These are phyloP conservation scores for Cornus suecica DNA, from an alignment of 148 eudicot species.

Conservation along the genomic window DNA sequence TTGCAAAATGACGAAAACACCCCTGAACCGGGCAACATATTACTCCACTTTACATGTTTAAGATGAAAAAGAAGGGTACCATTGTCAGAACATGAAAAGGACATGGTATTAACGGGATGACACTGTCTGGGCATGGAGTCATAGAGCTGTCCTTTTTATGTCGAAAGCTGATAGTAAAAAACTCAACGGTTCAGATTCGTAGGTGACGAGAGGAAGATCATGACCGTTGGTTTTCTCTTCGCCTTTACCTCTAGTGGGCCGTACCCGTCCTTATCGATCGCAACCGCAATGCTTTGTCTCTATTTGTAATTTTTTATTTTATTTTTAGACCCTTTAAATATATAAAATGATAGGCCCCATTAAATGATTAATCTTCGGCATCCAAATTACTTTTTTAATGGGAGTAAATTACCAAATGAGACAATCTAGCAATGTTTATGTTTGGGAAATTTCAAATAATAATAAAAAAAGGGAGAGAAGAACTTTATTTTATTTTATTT, in stretches of 20 bases:
- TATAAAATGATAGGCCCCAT: neutral
- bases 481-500: too few relatives aligned
- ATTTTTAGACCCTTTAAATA: too few relatives aligned
- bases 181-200: conserved; percentile 3
- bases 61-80: conserved; percentile 13
- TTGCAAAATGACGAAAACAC: neutral
- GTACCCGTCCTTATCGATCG: conserved; percentile 6
- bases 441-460: too few relatives aligned
- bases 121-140: conserved; percentile 32
- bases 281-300: neutral
- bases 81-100: conserved; percentile 27
- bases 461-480: too few relatives aligned
- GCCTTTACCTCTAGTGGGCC: neutral
- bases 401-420: too few relatives aligned
- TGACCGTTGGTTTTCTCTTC: neutral
- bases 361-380: too few relatives aligned
- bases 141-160: conserved; percentile 34
- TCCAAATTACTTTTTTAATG: too few relatives aligned
- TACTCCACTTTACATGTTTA: too few relatives aligned
- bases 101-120: conserved; percentile 34
- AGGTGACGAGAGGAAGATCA: neutral
- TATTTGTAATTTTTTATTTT: neutral
- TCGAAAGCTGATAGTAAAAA: conserved; percentile 21
- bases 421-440: too few relatives aligned
- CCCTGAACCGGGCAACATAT: neutral